Percentiles rank a stretch among this genome's conserved stretches.
These are phyloP conservation scores for Candida oleophila DNA, from an alignment of 805 yeast genomes.

Conservation along the genomic window DNA sequence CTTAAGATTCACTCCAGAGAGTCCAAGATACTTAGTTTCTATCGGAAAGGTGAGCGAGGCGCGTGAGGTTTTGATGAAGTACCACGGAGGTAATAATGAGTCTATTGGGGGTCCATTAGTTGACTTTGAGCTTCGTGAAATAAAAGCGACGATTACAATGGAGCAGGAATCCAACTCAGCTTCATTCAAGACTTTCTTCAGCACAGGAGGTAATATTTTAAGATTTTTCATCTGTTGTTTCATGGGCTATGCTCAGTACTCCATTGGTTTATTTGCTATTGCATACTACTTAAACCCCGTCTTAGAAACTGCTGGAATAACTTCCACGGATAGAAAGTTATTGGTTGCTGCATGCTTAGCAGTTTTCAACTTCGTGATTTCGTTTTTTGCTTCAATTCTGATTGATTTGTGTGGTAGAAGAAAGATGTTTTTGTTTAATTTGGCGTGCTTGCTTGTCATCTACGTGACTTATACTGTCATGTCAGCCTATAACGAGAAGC, in stretches of 20 bases:
- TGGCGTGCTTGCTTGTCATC: conserved; percentile 8
- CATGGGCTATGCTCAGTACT: conserved; percentile 40
- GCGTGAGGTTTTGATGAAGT: conserved; percentile 33
- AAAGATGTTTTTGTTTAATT: conserved; percentile 24
- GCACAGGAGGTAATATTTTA: conserved; percentile 39
- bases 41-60: conserved; percentile 46
- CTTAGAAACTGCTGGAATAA: conserved; percentile 52
- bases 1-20: conserved; percentile 46
- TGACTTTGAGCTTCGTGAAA: conserved; percentile 40
- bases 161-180: conserved; percentile 10
- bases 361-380: conserved; percentile 43
- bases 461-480: conserved; percentile 22
- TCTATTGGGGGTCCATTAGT: conserved; percentile 26
- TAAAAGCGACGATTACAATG: conserved; percentile 28
- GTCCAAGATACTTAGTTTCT: conserved; percentile 45
- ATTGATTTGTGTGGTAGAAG: conserved; percentile 26
- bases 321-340: conserved; percentile 43
- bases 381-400: conserved; percentile 19
- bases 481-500: conserved; percentile 46
- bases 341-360: conserved; percentile 51
- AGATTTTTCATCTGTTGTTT: conserved; percentile 29
- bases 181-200: conserved; percentile 39
- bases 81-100: conserved; percentile 36
- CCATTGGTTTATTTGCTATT: conserved; percentile 53
- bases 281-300: conserved; percentile 52